Evolutionary conservation across 2,329 filamentous ascomycete species (phyloP).

Genomic region (Aspergillus arachidicola): DNA sequence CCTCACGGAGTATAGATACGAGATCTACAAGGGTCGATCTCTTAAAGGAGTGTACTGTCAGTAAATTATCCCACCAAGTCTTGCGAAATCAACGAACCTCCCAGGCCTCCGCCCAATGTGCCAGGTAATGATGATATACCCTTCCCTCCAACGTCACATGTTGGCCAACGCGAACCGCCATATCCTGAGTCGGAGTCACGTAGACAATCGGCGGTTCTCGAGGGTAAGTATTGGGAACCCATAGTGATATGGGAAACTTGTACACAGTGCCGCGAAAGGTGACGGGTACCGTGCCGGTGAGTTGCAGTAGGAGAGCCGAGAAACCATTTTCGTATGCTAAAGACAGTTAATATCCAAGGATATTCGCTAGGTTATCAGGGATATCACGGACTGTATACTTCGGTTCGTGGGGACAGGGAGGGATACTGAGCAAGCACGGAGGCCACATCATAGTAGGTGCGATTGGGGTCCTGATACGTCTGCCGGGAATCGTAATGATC

Average conservation of each 20-base stretch:
- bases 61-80: no score
- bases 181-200: slow-evolving; percentile 82
- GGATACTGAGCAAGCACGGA: slow-evolving; percentile 78
- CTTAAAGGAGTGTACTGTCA: slow-evolving; percentile 40
- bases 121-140: slow-evolving; percentile 93
- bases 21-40: slow-evolving; percentile 85
- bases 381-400: slow-evolving; percentile 79
- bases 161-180: slow-evolving; percentile 88
- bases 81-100: slow-evolving; percentile 66
- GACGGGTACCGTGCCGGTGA: slow-evolving; percentile 88
- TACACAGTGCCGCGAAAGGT: slow-evolving; percentile 86
- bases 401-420: slow-evolving; percentile 80
- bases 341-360: neutral
- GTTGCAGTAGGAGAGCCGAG: slow-evolving; percentile 81
- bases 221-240: slow-evolving; percentile 91
- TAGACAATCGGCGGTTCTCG: slow-evolving; percentile 83
- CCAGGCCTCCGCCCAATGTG: slow-evolving; percentile 85
- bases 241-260: slow-evolving; percentile 87
- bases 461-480: slow-evolving; percentile 93
- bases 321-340: slow-evolving; percentile 84
- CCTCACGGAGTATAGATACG: slow-evolving; percentile 75
- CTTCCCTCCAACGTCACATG: slow-evolving; percentile 92
- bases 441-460: slow-evolving; percentile 89
- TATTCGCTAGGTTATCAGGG: neutral
- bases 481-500: slow-evolving; percentile 51